These are phyloP conservation scores for Xylariomycetidae sp. DNA, from an alignment of 2,329 filamentous ascomycete species.

Conservation along the genomic window DNA sequence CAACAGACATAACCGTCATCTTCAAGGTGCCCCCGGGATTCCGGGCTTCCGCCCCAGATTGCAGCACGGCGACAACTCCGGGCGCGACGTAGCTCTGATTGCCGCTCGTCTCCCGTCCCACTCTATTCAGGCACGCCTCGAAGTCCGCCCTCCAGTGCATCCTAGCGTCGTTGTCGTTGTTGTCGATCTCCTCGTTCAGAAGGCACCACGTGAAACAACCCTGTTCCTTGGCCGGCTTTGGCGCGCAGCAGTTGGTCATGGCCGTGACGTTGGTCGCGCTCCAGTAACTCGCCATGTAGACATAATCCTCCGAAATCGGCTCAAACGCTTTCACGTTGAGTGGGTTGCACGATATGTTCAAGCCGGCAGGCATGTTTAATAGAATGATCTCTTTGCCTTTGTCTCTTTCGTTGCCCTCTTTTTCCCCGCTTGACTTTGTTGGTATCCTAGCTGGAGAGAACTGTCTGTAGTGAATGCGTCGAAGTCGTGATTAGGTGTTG, in stretches of 20 bases:
- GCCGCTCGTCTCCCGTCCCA: neutral
- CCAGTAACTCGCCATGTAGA: constrained; percentile 1
- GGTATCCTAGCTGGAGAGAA: no score
- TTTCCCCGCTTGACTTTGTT: no score
- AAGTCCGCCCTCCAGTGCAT: neutral
- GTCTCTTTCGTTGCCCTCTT: no score
- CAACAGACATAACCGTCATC: no score
- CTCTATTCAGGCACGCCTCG: neutral
- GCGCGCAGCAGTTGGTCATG: constrained; percentile 2
- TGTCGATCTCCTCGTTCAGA: neutral
- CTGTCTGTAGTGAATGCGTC: no score
- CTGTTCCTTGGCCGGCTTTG: neutral
- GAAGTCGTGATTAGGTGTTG: no score
- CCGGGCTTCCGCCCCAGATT: no score
- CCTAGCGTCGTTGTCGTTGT: neutral
- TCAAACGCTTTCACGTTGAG: neutral
- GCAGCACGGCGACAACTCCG: constrained; percentile 1
- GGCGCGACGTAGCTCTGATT: neutral
- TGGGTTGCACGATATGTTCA: neutral
- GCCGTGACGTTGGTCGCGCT: constrained; percentile 1
- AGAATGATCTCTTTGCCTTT: neutral
- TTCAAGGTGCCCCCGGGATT: no score
- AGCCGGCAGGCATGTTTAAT: neutral
- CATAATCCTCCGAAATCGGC: neutral
- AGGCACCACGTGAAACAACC: constrained; percentile 1